Base-by-base conservation (phyloP, 495 filamentous ascomycete genomes). In the Penicillium maclennaniae region DNA sequence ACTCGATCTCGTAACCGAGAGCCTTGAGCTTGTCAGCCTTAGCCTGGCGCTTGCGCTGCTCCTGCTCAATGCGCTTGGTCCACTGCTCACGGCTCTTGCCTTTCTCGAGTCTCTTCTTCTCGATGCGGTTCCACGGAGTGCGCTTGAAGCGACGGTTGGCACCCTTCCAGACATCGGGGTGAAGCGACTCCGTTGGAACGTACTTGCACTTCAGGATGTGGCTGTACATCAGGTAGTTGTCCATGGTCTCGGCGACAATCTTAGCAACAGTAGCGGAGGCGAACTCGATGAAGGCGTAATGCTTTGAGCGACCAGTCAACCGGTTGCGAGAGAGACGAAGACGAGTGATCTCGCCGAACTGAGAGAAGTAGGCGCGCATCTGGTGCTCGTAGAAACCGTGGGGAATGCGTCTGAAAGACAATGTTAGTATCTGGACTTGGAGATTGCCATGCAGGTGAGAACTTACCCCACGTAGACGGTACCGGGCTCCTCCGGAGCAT, bases 331-430 rank as follows among this genome's bases (percentile, higher is more conserved):
- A 93, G 34, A 98, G 82, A 56, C 92, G 85, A 27, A 98, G 81
- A 45, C 81, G 82, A 45, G 76, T 82, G 59, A 98, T 89, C 3
- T 82, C 75, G 65, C 93, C 95, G 64, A 98, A 98, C 70, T 97
- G 93, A n/a, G 83, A 79, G 65, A 97, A 97, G 77, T 97, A 98
- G 42, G 81, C 78, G 45, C 83, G 83, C 87, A 98, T 96, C 71
- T 97, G 87, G 65, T 89, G 82, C 73, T 97, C 95, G 78, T 91
- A 97, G 80, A 98, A 97, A 70, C 95, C 93, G 67, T 82, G 92
- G 19, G 92, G 92, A 45, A 96, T 87, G 46, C 88, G 87, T 36
- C 88, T 75, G 47, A 16, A 45, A 58, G 23, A 10, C 6, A 28
- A 27, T 23, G 15, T 45, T 21, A 54, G 66, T 62, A 72, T 64